Evolutionary conservation across 2,329 filamentous ascomycete genomes (phyloP).

Genomic region (Fusarium sp.): DNA sequence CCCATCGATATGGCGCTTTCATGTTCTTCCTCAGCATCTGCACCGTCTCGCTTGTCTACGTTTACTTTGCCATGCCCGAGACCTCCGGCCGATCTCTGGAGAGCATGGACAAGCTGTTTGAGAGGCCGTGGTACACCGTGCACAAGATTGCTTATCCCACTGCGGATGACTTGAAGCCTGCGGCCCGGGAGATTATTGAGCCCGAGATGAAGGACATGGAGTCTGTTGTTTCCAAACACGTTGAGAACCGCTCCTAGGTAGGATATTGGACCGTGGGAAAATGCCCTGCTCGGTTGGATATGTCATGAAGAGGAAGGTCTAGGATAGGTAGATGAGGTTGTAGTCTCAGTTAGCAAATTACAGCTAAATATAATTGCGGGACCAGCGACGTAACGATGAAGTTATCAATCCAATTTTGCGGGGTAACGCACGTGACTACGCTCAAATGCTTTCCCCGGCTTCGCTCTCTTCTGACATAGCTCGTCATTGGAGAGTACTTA

Average conservation of each 20-base stretch:
- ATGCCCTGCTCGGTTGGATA: too few species aligned
- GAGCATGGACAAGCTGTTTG: constrained; percentile 52
- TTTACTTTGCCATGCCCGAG: constrained; percentile 54
- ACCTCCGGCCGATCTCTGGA: constrained; percentile 51
- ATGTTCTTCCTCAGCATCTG: constrained; percentile 52
- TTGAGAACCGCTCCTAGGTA: constrained; percentile 2
- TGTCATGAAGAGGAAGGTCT: too few species aligned
- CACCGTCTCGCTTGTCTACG: constrained; percentile 50
- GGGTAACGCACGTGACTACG: constrained; percentile 1
- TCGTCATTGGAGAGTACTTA: background rate
- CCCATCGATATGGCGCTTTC: constrained; percentile 52
- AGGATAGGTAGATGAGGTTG: too few species aligned
- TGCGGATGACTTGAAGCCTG: constrained; percentile 42
- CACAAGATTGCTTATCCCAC: constrained; percentile 51
- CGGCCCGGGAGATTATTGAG: constrained; percentile 18
- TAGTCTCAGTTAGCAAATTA: too few species aligned
- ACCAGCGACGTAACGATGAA: too few species aligned
- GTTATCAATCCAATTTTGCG: background rate
- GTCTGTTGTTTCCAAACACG: constrained; percentile 22
- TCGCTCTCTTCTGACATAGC: too few species aligned
- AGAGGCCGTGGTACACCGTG: constrained; percentile 51
- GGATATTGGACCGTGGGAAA: too few species aligned
- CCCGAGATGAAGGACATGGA: constrained; percentile 29
- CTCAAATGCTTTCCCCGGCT: background rate
- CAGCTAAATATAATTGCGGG: too few species aligned